phyloP scores from a whole-genome alignment of 129 eudicot genomes.

The Pittosporum tobira region DNA sequence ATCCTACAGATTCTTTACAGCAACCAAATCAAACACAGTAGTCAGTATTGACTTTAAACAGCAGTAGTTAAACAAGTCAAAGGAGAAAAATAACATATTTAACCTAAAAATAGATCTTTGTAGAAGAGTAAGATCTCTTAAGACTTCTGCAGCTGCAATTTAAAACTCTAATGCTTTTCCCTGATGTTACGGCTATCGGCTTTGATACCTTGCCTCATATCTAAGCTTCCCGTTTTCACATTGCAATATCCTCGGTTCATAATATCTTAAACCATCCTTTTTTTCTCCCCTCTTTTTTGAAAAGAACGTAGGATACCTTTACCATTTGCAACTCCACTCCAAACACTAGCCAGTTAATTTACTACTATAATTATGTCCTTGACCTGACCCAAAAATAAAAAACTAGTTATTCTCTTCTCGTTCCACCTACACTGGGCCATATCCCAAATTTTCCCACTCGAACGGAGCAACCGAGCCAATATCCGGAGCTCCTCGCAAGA shows the following conservation, averaged over 20 bases:
- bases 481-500: constrained; percentile 64
- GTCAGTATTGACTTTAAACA: neutral
- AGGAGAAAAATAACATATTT: constrained; percentile 2
- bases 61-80: constrained; percentile 2
- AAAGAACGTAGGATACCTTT: neutral
- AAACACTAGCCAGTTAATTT: neutral
- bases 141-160: neutral
- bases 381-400: neutral
- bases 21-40: constrained; percentile 6
- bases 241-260: neutral
- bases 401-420: neutral
- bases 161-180: neutral
- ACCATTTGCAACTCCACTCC: neutral
- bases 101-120: neutral
- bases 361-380: constrained; percentile 1
- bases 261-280: neutral
- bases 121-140: constrained; percentile 9
- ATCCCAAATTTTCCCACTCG: constrained; percentile 68
- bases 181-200: too few species aligned
- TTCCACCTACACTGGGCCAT: constrained; percentile 45
- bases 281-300: neutral
- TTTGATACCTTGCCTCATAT: neutral
- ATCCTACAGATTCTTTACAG: constrained; percentile 29
- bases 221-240: neutral
- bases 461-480: constrained; percentile 50